A percentile compares a stretch with the other conserved stretches of the same genome.
Conservation (phyloP, 139 green algal species). For the Ulvella scutata region DNA sequence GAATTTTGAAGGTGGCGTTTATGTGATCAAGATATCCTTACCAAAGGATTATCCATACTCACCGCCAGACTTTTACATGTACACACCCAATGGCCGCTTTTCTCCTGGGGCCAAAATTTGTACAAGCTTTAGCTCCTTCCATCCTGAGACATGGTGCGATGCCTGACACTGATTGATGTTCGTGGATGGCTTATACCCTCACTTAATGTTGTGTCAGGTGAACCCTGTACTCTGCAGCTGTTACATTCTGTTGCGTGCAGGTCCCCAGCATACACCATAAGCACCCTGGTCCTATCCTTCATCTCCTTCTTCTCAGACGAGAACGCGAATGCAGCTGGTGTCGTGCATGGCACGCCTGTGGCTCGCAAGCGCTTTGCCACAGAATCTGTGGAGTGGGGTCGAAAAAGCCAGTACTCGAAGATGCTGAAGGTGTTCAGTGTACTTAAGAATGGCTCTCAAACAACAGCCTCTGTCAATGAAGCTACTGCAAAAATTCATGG, state of each 20-base stretch:
- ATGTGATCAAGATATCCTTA: neutral
- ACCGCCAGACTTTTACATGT: constrained; percentile 38
- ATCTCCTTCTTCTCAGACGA: constrained; percentile 1
- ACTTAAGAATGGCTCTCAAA: neutral
- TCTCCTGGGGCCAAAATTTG: constrained; percentile 79
- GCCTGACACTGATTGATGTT: no score
- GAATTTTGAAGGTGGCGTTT: neutral
- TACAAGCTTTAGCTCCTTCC: constrained; percentile 87
- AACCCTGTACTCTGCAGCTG: no score
- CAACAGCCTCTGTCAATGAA: neutral
- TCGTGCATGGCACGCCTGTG: neutral
- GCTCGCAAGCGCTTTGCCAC: neutral
- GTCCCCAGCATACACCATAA: neutral
- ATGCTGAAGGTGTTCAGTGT: neutral
- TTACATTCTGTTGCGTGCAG: no score
- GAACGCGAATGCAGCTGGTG: neutral
- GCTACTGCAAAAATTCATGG: neutral
- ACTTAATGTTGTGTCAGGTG: no score
- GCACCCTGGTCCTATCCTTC: neutral
- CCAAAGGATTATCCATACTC: neutral
- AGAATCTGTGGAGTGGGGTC: neutral
- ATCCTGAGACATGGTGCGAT: constrained; percentile 98
- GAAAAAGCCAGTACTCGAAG: neutral
- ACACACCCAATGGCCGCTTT: constrained; percentile 86
- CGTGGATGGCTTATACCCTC: no score